These are phyloP conservation scores for Phytophthora citricola DNA, from an alignment of 352 stramenopile species.

Conservation along the genomic window DNA sequence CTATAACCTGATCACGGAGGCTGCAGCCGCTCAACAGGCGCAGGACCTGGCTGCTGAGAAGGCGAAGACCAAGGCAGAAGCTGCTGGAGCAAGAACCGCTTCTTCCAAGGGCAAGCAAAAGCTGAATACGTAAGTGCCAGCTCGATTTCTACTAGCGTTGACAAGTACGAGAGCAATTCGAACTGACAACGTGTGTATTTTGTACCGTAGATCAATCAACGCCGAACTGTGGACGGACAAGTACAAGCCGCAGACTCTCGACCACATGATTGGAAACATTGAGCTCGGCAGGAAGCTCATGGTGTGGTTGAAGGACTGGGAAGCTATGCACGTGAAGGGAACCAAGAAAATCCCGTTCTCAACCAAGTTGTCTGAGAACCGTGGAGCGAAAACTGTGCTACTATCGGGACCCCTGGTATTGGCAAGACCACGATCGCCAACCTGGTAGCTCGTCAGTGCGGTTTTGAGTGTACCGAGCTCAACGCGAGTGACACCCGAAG, in stretches of 20 bases:
- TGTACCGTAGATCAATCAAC: slow-evolving; percentile 44
- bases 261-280: slow-evolving; percentile 95
- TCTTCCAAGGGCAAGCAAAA: slow-evolving; percentile 70
- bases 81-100: slow-evolving; percentile 35
- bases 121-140: slow-evolving; percentile 42
- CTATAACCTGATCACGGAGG: slow-evolving; percentile 86
- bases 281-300: slow-evolving; percentile 90
- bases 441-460: slow-evolving; percentile 90
- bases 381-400: slow-evolving; percentile 93
- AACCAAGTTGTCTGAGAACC: slow-evolving; percentile 87
- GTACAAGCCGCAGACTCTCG: slow-evolving; percentile 93
- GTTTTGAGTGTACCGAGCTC: slow-evolving; percentile 95
- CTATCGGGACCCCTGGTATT: slow-evolving; percentile 97
- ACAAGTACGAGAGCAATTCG: neutral
- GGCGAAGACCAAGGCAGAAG: slow-evolving; percentile 51
- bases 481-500: slow-evolving; percentile 98
- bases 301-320: slow-evolving; percentile 86
- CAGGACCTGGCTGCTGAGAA: slow-evolving; percentile 72
- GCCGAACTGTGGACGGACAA: slow-evolving; percentile 96
- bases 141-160: neutral
- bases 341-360: slow-evolving; percentile 86
- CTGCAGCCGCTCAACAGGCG: slow-evolving; percentile 65
- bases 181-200: slow-evolving; percentile 8
- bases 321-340: slow-evolving; percentile 82
- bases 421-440: slow-evolving; percentile 97